A percentile compares a stretch with the other conserved stretches of the same genome.
These are phyloP conservation scores for Fusarium humuli DNA, from an alignment of 2,329 filamentous ascomycete species.

Conservation along the genomic window DNA sequence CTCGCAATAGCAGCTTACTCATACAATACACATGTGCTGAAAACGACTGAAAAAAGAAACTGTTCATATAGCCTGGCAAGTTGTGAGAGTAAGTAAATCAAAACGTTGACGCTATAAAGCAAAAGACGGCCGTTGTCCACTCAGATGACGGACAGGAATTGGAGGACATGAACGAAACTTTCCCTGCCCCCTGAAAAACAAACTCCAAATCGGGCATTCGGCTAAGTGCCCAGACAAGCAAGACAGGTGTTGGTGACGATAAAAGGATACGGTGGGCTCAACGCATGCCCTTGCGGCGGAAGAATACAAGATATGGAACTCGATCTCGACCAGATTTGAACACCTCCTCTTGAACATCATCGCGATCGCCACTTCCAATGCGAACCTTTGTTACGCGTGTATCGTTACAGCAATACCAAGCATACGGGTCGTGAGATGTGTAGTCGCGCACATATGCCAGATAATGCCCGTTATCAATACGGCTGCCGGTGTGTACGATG, in stretches of 20 bases:
- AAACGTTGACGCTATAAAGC: conserved; percentile 7
- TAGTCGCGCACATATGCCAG: conserved; percentile 75
- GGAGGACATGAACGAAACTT: not conserved
- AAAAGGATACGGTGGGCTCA: conserved; percentile 13
- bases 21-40: conserved; percentile 13
- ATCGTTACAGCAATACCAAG: conserved; percentile 66
- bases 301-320: conserved; percentile 63
- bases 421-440: conserved; percentile 55
- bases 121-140: not conserved
- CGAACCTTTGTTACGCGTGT: conserved; percentile 55
- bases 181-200: not conserved
- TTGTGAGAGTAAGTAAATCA: not conserved
- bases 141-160: not conserved
- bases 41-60: not conserved
- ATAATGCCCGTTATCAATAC: conserved; percentile 82
- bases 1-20: conserved; percentile 29
- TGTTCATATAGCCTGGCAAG: not conserved
- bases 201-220: not conserved
- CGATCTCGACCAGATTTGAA: conserved; percentile 53
- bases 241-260: not conserved
- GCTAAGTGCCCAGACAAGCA: not conserved
- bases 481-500: conserved; percentile 78
- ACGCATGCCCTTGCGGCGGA: conserved; percentile 53
- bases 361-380: conserved; percentile 52
- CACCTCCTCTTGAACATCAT: conserved; percentile 54